Base-by-base conservation (phyloP, 345 rosid genomes). In the Aethionema arabicum region DNA sequence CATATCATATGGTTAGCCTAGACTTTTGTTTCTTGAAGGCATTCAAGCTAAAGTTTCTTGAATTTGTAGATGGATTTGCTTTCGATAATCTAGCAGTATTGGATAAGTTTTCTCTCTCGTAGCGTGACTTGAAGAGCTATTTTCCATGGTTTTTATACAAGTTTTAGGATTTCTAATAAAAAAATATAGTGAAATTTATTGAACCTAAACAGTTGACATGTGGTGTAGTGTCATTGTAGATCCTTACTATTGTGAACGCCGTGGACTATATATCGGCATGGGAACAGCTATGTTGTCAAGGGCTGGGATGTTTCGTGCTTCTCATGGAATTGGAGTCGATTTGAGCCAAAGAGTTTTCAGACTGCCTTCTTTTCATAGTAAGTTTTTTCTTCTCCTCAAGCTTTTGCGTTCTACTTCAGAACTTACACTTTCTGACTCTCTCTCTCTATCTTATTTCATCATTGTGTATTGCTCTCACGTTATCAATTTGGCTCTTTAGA, bases 191-290 rank as follows among this genome's bases (percentile, higher is more conserved):
- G 36, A 68, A 59, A 49, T 45, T 42, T 54, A 29, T 61, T 61
- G 51, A 46, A 58, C 42, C 41, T 31, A 46, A 14, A 15, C 29
- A 41, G 61, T 65, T 76, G 76, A 70, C 70, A 65, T 45, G 52
- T 61, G 42, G 59, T 61, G 11, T 68, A 32, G 48, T 72, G 52
- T 70, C 50, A 52, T 56, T 77, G 73, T 77, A 93, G 97, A 90
- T 85, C 95, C 95, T 42, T 79, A 71, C 77, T 76, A 85, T 61
- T 63, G 52, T 63, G 89, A 90, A 73, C 83, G 95, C 73, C 72
- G 77, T 64, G 90, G 91, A 68, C 76, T 93, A 51, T 93, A 87
- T 76, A 84, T 93, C 69, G 97, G 97, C 63, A 91, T 83, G 87
- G 99, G 99, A 70, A 84, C 66, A 59, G 32, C 92, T 60, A 82